These are phyloP conservation scores for Aurinia saxatilis DNA, from an alignment of 345 rosid genomes.

Conservation along the genomic window DNA sequence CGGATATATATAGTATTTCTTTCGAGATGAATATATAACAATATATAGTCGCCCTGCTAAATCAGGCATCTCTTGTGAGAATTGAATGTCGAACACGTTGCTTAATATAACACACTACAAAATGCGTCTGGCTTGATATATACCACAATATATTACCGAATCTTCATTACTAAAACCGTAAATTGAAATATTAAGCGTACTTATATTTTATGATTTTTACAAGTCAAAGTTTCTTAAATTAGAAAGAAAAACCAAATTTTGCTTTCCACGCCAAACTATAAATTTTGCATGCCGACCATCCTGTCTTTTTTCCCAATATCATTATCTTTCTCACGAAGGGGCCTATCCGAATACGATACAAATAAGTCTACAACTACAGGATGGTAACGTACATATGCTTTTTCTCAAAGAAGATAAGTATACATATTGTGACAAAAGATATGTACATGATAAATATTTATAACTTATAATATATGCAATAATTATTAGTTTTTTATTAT, in stretches of 20 bases:
- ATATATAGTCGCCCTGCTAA: neutral
- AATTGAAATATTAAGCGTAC: neutral
- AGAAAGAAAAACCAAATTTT: slow-evolving; percentile 17
- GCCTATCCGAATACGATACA: neutral
- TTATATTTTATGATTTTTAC: neutral
- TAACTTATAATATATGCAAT: neutral
- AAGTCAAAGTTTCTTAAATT: slow-evolving; percentile 23
- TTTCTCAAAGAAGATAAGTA: neutral
- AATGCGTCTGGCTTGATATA: neutral
- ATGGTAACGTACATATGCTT: no score
- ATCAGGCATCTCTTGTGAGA: neutral
- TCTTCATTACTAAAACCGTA: neutral
- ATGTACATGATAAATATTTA: neutral
- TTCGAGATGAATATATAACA: neutral
- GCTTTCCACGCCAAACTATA: slow-evolving; percentile 12
- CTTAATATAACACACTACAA: neutral
- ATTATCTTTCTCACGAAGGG: neutral
- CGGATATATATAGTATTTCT: no score
- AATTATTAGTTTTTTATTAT: no score
- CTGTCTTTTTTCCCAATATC: neutral
- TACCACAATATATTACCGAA: neutral
- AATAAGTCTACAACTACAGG: neutral
- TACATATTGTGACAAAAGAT: neutral
- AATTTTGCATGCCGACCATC: slow-evolving; percentile 27
- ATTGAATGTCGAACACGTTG: neutral